Percentiles rank a stretch among this genome's conserved stretches.
Evolutionary conservation across 768 basidiomycete species (phyloP).

Genomic region (Amylocystis lapponica): DNA sequence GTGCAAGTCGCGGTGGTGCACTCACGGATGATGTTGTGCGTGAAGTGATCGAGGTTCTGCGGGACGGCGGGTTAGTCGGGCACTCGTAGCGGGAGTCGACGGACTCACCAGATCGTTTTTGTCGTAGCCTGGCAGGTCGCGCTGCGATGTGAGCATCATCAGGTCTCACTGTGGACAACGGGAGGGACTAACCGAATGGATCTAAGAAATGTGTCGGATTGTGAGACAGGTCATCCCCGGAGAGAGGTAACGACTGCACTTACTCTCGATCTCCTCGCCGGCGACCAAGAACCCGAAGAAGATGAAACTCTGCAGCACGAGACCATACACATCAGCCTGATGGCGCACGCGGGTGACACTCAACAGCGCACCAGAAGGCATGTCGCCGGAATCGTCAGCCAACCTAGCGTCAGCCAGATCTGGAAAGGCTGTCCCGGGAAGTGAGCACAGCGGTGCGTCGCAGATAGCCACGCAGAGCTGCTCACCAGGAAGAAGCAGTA

Average conservation of each 20-base stretch:
- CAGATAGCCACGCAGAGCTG: conserved; percentile 1
- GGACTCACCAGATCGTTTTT: conserved; percentile 60
- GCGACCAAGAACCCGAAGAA: conserved; percentile 73
- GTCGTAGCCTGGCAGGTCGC: conserved; percentile 43
- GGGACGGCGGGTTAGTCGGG: conserved; percentile 1
- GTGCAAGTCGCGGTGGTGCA: conserved; percentile 8
- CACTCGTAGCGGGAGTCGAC: neutral
- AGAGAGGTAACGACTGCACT: conserved; percentile 20
- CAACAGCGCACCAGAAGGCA: conserved; percentile 37
- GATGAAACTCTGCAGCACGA: conserved; percentile 44
- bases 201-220: conserved; percentile 25
- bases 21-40: conserved; percentile 60
- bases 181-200: conserved; percentile 35
- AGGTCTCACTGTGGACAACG: too few species aligned
- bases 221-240: conserved; percentile 2
- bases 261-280: conserved; percentile 73
- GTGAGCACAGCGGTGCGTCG: neutral
- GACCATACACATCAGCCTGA: too few species aligned
- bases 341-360: neutral
- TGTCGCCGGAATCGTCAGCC: conserved; percentile 63
- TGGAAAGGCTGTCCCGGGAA: conserved; percentile 51
- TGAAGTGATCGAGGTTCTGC: conserved; percentile 67
- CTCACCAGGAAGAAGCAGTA: conserved; percentile 58
- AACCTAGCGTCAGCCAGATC: conserved; percentile 46
- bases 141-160: conserved; percentile 1